These are phyloP conservation scores for Suillus alpinus DNA, from an alignment of 768 basidiomycete species.

Conservation along the genomic window DNA sequence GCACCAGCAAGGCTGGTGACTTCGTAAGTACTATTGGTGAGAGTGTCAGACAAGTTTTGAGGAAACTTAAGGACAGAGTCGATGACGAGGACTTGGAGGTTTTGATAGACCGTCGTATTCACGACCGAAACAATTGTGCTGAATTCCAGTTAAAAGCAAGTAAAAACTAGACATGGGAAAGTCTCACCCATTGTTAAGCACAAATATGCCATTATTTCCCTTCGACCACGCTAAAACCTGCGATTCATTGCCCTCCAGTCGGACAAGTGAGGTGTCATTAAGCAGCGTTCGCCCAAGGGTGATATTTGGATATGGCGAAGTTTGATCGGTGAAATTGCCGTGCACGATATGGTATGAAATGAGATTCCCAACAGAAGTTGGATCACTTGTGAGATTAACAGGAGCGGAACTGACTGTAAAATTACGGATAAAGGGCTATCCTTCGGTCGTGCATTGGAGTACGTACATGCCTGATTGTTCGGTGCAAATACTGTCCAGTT, in stretches of 20 bases:
- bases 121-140: conserved; percentile 33
- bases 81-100: conserved; percentile 48
- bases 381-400: conserved; percentile 31
- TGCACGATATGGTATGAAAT: conserved; percentile 57
- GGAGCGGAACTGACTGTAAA: conserved; percentile 29
- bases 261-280: conserved; percentile 43
- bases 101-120: conserved; percentile 35
- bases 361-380: conserved; percentile 41
- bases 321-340: conserved; percentile 45
- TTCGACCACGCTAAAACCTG: conserved; percentile 55
- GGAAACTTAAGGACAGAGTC: conserved; percentile 54
- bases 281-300: conserved; percentile 68
- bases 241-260: conserved; percentile 53
- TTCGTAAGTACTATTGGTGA: conserved; percentile 37
- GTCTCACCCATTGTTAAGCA: conserved; percentile 50
- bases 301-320: conserved; percentile 49
- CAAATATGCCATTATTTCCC: conserved; percentile 35
- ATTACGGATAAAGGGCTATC: background rate
- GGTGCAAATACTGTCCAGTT: conserved; percentile 58
- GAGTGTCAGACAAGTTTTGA: conserved; percentile 39
- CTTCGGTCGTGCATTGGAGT: background rate
- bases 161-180: background rate
- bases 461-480: conserved; percentile 51
- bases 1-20: conserved; percentile 39
- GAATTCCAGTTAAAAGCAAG: conserved; percentile 3